A percentile compares a stretch with the other conserved stretches of the same genome.
Conservation (phyloP, 257 asterid genomes). For the Salvia splendens region DNA sequence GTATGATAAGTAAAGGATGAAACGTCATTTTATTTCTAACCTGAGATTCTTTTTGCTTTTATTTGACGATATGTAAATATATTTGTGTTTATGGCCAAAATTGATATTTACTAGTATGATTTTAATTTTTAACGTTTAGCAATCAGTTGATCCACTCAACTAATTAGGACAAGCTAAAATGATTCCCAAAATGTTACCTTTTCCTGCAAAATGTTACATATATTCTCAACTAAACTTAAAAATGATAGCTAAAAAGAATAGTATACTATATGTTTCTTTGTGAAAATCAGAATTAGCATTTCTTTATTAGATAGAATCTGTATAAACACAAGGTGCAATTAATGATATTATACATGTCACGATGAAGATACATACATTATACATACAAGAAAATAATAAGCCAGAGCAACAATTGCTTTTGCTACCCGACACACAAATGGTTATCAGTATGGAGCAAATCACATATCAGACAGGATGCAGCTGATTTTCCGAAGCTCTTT, state of each 20-base stretch:
- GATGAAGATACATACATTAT: constrained; percentile 8
- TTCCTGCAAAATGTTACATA: no score
- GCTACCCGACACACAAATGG: constrained; percentile 18
- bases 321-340: constrained; percentile 24
- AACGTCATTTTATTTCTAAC: neutral
- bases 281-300: neutral
- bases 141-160: no score
- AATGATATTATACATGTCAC: constrained; percentile 15
- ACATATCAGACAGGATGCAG: constrained; percentile 76
- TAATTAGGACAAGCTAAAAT: no score
- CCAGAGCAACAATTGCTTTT: constrained; percentile 1
- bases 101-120: no score
- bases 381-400: constrained; percentile 8
- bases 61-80: no score
- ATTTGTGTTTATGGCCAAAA: no score
- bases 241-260: no score
- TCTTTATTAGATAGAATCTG: constrained; percentile 8
- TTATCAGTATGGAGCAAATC: constrained; percentile 44
- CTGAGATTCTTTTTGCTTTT: neutral
- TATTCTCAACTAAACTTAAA: no score
- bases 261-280: neutral
- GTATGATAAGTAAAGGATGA: neutral
- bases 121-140: no score
- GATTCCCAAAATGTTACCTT: no score
- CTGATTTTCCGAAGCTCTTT: constrained; percentile 89